phyloP scores from a whole-genome alignment of 768 basidiomycete genomes.

The Calvatia gigantea region DNA sequence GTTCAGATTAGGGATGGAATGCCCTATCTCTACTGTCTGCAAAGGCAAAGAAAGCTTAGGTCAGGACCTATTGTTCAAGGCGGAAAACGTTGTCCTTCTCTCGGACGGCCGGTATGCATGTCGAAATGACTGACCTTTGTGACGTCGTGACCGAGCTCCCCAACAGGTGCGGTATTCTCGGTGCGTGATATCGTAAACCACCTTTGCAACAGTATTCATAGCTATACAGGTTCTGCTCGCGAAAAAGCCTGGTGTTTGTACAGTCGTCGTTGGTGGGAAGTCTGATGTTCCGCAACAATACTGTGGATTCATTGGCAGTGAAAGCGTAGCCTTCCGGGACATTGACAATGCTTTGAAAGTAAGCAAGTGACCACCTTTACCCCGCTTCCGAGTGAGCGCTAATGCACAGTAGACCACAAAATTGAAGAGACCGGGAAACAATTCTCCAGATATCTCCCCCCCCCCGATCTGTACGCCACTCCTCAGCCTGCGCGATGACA shows the following conservation, averaged over 20 bases:
- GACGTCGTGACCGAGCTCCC: slow-evolving; percentile 25
- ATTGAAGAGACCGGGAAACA: slow-evolving; percentile 33
- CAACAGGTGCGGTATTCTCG: slow-evolving; percentile 1
- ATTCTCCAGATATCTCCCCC: slow-evolving; percentile 16
- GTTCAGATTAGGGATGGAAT: slow-evolving; percentile 42
- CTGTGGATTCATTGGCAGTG: neutral
- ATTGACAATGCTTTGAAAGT: slow-evolving; percentile 30
- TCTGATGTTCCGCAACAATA: slow-evolving; percentile 28
- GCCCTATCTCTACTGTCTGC: slow-evolving; percentile 20
- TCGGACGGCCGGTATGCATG: slow-evolving; percentile 47
- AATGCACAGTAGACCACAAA: slow-evolving; percentile 35
- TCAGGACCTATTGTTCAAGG: slow-evolving; percentile 41
- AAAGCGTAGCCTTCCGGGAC: neutral
- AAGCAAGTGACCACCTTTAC: slow-evolving; percentile 9
- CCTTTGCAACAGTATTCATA: neutral
- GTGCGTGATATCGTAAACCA: neutral
- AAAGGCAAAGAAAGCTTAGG: neutral
- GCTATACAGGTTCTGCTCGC: slow-evolving; percentile 52
- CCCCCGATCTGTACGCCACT: slow-evolving; percentile 50
- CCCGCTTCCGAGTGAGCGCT: neutral
- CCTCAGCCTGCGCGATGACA: neutral
- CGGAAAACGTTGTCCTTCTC: slow-evolving; percentile 47
- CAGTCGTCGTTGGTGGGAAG: slow-evolving; percentile 56
- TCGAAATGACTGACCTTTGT: neutral
- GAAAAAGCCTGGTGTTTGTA: slow-evolving; percentile 53